Percentiles rank a stretch among this genome's conserved stretches.
These are phyloP conservation scores for Metroxylon sagu DNA, from an alignment of 176 grass and related monocot species.

Conservation along the genomic window DNA sequence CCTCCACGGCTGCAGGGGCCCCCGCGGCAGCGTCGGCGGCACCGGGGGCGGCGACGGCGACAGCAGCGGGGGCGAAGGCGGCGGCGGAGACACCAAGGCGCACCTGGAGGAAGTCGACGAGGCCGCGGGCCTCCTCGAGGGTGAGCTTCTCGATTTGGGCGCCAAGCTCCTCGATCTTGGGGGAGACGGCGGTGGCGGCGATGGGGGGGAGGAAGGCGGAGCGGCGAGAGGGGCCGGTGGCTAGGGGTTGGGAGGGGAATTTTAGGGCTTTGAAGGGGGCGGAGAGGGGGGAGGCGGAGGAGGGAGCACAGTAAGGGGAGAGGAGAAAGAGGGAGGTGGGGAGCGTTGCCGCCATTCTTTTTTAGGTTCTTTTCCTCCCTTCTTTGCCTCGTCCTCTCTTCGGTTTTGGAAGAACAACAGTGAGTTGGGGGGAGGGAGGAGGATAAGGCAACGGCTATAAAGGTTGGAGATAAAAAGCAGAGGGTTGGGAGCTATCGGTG, in stretches of 20 bases:
- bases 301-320: conserved; percentile 46
- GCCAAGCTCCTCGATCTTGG: conserved; percentile 21
- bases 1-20: conserved; percentile 15
- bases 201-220: conserved; percentile 4
- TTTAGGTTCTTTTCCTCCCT: too few species aligned
- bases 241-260: conserved; percentile 14
- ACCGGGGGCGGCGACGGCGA: conserved; percentile 27
- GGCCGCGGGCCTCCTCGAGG: conserved; percentile 64
- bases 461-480: background rate
- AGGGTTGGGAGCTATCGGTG: too few species aligned
- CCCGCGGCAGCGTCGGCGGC: conserved; percentile 24
- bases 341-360: too few species aligned
- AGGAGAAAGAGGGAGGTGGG: conserved; percentile 37
- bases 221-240: conserved; percentile 9
- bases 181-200: conserved; percentile 23
- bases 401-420: background rate
- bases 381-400: background rate
- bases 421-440: background rate
- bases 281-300: conserved; percentile 33
- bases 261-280: background rate
- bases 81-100: conserved; percentile 69
- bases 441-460: conserved; percentile 29
- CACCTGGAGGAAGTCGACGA: conserved; percentile 75
- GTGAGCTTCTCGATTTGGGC: conserved; percentile 70
- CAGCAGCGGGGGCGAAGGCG: conserved; percentile 49